Conservation (phyloP, 345 rosid genomes). For the Linum trigynum region DNA sequence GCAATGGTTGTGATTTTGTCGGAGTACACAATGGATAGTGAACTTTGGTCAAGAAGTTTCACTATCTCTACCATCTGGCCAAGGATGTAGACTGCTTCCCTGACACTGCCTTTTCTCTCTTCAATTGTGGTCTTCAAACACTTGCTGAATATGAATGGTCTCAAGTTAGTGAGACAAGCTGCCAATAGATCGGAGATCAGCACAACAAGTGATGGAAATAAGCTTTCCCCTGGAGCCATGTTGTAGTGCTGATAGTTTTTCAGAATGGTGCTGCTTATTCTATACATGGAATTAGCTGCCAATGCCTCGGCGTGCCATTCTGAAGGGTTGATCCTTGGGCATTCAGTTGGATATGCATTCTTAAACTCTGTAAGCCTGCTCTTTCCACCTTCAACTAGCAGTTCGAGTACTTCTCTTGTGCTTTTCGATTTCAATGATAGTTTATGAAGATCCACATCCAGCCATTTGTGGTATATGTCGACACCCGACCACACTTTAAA, state of each 20-base stretch:
- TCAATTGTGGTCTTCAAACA: constrained; percentile 49
- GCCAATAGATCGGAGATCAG: constrained; percentile 58
- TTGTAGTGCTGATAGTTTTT: constrained; percentile 22
- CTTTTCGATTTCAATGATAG: constrained; percentile 28
- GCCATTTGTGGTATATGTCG: constrained; percentile 63
- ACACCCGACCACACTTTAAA: constrained; percentile 50
- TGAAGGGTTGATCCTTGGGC: constrained; percentile 39
- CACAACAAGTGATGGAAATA: constrained; percentile 33
- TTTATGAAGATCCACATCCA: constrained; percentile 52
- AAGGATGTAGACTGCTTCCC: constrained; percentile 46
- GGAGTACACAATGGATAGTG: constrained; percentile 28
- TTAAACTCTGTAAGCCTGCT: constrained; percentile 32
- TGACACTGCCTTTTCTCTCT: constrained; percentile 45
- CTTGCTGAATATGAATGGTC: constrained; percentile 34
- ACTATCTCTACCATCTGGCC: constrained; percentile 49
- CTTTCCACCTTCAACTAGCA: constrained; percentile 45
- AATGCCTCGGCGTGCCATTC: constrained; percentile 57
- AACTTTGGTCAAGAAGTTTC: constrained; percentile 37
- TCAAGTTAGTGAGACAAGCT: constrained; percentile 71
- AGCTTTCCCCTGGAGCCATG: constrained; percentile 18
- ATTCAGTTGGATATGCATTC: constrained; percentile 21
- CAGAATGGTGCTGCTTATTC: constrained; percentile 53
- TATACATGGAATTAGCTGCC: constrained; percentile 79
- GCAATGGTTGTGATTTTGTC: constrained; percentile 43
- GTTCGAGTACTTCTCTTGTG: constrained; percentile 44